phyloP scores from a whole-genome alignment of 2,329 filamentous ascomycete species.

The Neonectria faginata region DNA sequence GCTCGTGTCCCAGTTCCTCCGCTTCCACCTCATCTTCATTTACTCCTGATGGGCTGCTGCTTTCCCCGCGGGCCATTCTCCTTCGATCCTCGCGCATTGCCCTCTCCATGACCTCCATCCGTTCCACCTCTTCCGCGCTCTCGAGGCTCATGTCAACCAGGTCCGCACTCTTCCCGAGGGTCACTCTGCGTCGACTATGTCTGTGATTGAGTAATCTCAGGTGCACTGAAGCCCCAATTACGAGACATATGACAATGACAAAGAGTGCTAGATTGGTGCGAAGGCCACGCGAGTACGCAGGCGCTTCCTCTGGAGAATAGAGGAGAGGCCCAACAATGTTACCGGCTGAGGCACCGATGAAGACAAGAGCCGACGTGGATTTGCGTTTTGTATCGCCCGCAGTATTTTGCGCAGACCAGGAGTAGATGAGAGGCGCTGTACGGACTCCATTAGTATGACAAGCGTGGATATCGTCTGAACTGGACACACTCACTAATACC shows the following conservation, averaged over 20 bases:
- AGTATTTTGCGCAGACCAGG: constrained; percentile 72
- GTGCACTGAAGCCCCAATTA: constrained; percentile 57
- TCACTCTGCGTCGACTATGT: constrained; percentile 65
- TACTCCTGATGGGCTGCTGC: constrained; percentile 20
- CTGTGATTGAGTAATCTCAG: constrained; percentile 65
- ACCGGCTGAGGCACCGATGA: constrained; percentile 73
- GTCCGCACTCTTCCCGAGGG: constrained; percentile 69
- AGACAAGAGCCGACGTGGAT: constrained; percentile 71
- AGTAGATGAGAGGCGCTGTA: constrained; percentile 67
- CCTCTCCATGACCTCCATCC: constrained; percentile 49
- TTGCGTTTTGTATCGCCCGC: constrained; percentile 79
- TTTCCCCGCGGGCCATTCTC: constrained; percentile 20
- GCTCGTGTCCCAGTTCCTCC: constrained; percentile 18
- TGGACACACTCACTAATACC: constrained; percentile 53
- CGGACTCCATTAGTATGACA: constrained; percentile 28
- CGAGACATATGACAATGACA: constrained; percentile 66
- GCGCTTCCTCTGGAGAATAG: constrained; percentile 65
- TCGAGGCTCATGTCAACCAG: constrained; percentile 71
- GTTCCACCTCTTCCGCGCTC: constrained; percentile 56
- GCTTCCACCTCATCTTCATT: constrained; percentile 25
- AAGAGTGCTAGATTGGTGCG: constrained; percentile 72
- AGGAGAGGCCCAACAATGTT: constrained; percentile 75
- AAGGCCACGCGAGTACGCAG: constrained; percentile 62
- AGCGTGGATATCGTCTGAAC: background rate
- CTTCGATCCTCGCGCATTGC: constrained; percentile 30